phyloP scores from a whole-genome alignment of 2,329 filamentous ascomycete species.

The Pezicula rhizophila region DNA sequence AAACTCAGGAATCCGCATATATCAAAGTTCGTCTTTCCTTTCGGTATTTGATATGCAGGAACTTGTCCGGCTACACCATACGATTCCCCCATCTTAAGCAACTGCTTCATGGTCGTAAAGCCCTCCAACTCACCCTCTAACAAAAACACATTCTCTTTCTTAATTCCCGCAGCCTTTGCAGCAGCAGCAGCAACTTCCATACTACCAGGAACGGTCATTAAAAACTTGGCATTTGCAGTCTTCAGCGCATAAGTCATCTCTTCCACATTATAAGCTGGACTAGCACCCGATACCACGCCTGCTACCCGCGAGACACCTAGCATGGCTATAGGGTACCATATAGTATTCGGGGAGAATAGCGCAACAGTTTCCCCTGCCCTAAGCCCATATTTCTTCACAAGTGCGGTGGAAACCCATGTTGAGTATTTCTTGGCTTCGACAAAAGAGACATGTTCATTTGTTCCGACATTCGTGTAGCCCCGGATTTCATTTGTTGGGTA shows the following conservation, averaged over 20 bases:
- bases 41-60: slow-evolving; percentile 40
- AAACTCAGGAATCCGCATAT: slow-evolving; percentile 47
- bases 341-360: slow-evolving; percentile 57
- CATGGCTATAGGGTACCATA: slow-evolving; percentile 63
- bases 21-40: slow-evolving; percentile 49
- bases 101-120: slow-evolving; percentile 40
- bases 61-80: slow-evolving; percentile 37
- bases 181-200: slow-evolving; percentile 49
- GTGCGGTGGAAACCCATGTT: slow-evolving; percentile 53
- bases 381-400: slow-evolving; percentile 50
- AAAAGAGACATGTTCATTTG: slow-evolving; percentile 52
- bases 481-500: slow-evolving; percentile 19
- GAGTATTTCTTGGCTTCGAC: slow-evolving; percentile 50
- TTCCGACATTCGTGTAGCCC: slow-evolving; percentile 50
- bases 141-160: slow-evolving; percentile 46
- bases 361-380: slow-evolving; percentile 49
- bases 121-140: slow-evolving; percentile 47
- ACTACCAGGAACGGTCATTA: slow-evolving; percentile 49
- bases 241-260: slow-evolving; percentile 62
- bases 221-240: slow-evolving; percentile 48
- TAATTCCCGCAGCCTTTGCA: slow-evolving; percentile 47
- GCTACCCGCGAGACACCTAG: slow-evolving; percentile 45
- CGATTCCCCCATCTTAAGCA: slow-evolving; percentile 25
- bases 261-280: slow-evolving; percentile 59
- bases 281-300: slow-evolving; percentile 55